These are phyloP conservation scores for Silene vulgaris DNA, from an alignment of 179 eudicot genomes.

Conservation along the genomic window DNA sequence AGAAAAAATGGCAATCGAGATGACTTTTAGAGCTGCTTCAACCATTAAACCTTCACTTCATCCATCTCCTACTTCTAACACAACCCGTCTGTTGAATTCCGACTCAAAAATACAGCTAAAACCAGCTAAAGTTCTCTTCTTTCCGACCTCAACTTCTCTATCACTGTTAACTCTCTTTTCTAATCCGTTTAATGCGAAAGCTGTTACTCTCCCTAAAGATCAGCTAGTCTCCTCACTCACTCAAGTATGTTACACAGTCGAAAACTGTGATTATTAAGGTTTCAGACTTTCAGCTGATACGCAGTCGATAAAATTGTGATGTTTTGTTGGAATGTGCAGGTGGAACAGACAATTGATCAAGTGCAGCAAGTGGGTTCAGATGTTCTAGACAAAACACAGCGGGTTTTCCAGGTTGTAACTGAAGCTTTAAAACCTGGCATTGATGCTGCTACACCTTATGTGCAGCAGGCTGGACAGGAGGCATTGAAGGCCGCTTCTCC, in stretches of 20 bases:
- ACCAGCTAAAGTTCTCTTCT: too few relatives aligned
- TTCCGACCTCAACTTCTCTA: too few relatives aligned
- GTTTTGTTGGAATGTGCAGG: slow-evolving; percentile 36
- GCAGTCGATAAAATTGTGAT: too few relatives aligned
- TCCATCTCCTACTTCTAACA: too few relatives aligned
- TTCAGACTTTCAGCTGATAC: too few relatives aligned
- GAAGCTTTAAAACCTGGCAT: slow-evolving; percentile 64
- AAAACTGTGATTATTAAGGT: background rate
- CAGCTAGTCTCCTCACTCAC: slow-evolving; percentile 75
- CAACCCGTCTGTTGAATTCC: too few relatives aligned
- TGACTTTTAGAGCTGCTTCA: slow-evolving; percentile 52
- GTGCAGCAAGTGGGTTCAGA: slow-evolving; percentile 30
- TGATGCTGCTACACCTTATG: slow-evolving; percentile 64
- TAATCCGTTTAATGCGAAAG: slow-evolving; percentile 50
- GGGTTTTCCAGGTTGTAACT: slow-evolving; percentile 37
- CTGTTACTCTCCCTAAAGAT: slow-evolving; percentile 65
- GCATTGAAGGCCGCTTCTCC: slow-evolving; percentile 73
- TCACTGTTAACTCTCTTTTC: slow-evolving; percentile 39
- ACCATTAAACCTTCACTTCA: slow-evolving; percentile 42
- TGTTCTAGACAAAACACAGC: slow-evolving; percentile 43
- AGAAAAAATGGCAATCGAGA: slow-evolving; percentile 25
- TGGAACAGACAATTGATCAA: slow-evolving; percentile 61
- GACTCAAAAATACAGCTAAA: too few relatives aligned
- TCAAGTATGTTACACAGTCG: slow-evolving; percentile 40
- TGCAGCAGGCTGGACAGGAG: slow-evolving; percentile 68